phyloP scores from a whole-genome alignment of 805 yeast species.

The Ogataea chonburiensis region DNA sequence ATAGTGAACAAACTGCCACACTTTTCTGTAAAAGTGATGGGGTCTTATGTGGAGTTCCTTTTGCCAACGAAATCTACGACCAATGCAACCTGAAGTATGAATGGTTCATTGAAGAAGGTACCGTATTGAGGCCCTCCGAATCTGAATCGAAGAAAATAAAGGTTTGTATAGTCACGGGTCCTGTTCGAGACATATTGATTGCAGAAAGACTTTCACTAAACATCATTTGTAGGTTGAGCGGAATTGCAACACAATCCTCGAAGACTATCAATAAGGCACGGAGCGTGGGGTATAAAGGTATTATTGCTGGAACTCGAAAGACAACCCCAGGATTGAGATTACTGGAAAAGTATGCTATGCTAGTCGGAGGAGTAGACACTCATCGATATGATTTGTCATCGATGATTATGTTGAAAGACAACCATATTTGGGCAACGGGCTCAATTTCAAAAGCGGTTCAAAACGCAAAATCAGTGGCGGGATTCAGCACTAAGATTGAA shows the following conservation, averaged over 20 bases:
- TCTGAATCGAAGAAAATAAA: slow-evolving; percentile 51
- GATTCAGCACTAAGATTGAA: slow-evolving; percentile 86
- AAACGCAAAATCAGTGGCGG: slow-evolving; percentile 76
- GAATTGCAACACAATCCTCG: slow-evolving; percentile 77
- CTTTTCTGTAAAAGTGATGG: slow-evolving; percentile 81
- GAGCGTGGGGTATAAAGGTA: slow-evolving; percentile 68
- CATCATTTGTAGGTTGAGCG: slow-evolving; percentile 77
- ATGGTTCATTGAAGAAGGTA: slow-evolving; percentile 78
- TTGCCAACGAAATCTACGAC: slow-evolving; percentile 77
- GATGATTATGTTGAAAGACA: slow-evolving; percentile 96
- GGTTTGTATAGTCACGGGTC: slow-evolving; percentile 78
- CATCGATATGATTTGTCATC: slow-evolving; percentile 89
- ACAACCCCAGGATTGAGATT: slow-evolving; percentile 95
- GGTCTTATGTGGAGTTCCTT: slow-evolving; percentile 80
- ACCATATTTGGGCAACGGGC: slow-evolving; percentile 91
- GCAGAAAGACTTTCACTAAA: slow-evolving; percentile 89
- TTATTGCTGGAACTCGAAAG: slow-evolving; percentile 93
- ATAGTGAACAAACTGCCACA: slow-evolving; percentile 65
- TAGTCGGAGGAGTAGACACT: slow-evolving; percentile 91
- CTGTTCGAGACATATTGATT: slow-evolving; percentile 72
- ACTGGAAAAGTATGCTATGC: slow-evolving; percentile 89
- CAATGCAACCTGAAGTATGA: slow-evolving; percentile 71
- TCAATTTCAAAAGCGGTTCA: slow-evolving; percentile 82
- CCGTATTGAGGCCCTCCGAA: slow-evolving; percentile 43
- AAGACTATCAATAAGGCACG: slow-evolving; percentile 60